A percentile compares a stretch with the other conserved stretches of the same genome.
Conservation (phyloP, 495 filamentous ascomycete species). For the Daldinia grandis region DNA sequence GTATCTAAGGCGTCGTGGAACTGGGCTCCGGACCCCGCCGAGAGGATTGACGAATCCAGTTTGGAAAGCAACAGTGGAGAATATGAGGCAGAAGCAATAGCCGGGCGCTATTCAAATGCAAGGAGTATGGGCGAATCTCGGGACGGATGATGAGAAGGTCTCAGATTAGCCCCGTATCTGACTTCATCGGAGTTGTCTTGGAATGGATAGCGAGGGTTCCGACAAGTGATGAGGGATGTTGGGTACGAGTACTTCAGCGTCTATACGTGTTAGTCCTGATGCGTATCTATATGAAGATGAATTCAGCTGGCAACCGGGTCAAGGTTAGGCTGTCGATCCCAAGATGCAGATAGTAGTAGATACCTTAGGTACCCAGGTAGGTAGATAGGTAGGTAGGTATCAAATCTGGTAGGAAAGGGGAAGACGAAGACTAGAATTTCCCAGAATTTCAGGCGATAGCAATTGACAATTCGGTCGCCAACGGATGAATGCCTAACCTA, state of each 20-base stretch:
- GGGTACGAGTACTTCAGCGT: slow-evolving; percentile 4
- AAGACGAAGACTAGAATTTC: slow-evolving; percentile 16
- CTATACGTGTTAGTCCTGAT: slow-evolving; percentile 11
- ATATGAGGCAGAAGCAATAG: slow-evolving; percentile 1
- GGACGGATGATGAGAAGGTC: slow-evolving; percentile 30
- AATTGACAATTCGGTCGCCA: slow-evolving; percentile 3
- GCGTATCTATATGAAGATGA: slow-evolving; percentile 21
- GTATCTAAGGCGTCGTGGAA: slow-evolving; percentile 61
- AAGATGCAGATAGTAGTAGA: slow-evolving; percentile 14
- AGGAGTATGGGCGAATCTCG: slow-evolving; percentile 11
- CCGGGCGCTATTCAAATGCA: slow-evolving; percentile 18
- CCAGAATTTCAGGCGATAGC: background rate
- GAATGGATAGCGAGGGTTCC: slow-evolving; percentile 21
- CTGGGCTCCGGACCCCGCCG: slow-evolving; percentile 58
- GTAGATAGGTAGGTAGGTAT: background rate
- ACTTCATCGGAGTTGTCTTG: slow-evolving; percentile 45
- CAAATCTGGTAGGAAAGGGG: slow-evolving; percentile 23
- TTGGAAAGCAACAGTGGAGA: slow-evolving; percentile 36
- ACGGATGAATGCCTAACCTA: slow-evolving; percentile 26
- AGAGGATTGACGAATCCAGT: slow-evolving; percentile 60
- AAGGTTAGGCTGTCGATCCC: slow-evolving; percentile 33
- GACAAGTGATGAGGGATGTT: slow-evolving; percentile 17
- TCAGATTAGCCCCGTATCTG: slow-evolving; percentile 44
- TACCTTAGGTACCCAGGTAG: too few relatives aligned
- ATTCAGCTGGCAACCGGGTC: slow-evolving; percentile 11